phyloP scores from a whole-genome alignment of 805 yeast species.

The Peterozyma xylosa region DNA sequence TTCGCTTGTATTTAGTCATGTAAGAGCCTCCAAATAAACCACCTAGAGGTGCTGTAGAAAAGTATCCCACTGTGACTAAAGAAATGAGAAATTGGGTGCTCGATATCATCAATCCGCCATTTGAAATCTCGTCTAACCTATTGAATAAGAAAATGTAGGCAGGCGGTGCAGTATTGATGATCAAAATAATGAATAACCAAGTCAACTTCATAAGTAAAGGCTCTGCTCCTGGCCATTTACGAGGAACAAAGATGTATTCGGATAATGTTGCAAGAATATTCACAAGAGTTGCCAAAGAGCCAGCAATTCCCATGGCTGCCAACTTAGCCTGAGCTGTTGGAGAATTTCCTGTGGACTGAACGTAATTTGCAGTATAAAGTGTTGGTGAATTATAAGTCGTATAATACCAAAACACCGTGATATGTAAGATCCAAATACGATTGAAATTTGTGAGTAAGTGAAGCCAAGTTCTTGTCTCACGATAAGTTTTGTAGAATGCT shows the following conservation, averaged over 20 bases:
- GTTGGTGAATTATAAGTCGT: slow-evolving; percentile 63
- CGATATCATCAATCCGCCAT: slow-evolving; percentile 35
- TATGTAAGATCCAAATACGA: slow-evolving; percentile 73
- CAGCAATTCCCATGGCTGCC: slow-evolving; percentile 61
- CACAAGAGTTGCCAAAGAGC: slow-evolving; percentile 50
- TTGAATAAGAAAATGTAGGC: slow-evolving; percentile 37
- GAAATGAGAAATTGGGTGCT: slow-evolving; percentile 52
- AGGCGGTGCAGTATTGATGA: slow-evolving; percentile 41
- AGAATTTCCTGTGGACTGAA: slow-evolving; percentile 43
- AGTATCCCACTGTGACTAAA: slow-evolving; percentile 42
- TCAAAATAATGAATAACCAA: slow-evolving; percentile 32
- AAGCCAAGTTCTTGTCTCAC: slow-evolving; percentile 69
- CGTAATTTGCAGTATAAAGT: slow-evolving; percentile 53
- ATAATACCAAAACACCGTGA: slow-evolving; percentile 70
- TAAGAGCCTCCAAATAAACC: slow-evolving; percentile 36
- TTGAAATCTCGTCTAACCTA: slow-evolving; percentile 25
- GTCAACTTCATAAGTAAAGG: slow-evolving; percentile 43
- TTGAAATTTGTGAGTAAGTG: slow-evolving; percentile 70
- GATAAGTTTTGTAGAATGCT: slow-evolving; percentile 68
- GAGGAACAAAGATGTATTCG: slow-evolving; percentile 60
- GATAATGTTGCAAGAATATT: slow-evolving; percentile 47
- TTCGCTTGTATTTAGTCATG: slow-evolving; percentile 26
- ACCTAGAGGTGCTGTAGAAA: slow-evolving; percentile 57
- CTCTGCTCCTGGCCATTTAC: slow-evolving; percentile 67
- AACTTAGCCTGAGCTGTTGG: slow-evolving; percentile 52